Evolutionary conservation across 306 rosid species (phyloP), one percentile per base, ranked within the genome.

Genomic region (Prunus padus): DNA sequence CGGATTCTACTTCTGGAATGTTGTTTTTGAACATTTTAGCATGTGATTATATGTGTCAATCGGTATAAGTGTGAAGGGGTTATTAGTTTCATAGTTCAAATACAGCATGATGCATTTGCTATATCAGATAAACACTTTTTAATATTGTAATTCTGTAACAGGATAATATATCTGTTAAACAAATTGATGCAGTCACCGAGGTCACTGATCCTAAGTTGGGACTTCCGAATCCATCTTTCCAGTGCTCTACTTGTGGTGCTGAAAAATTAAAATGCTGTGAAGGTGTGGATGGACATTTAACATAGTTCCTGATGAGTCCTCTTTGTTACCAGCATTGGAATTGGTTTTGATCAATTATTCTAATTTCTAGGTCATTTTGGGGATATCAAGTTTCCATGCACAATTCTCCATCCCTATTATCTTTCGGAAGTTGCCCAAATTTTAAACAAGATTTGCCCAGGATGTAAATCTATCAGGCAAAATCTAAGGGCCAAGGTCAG

Each of bases 351-450:
- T 71, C 50, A 72, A 50, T 63, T 26, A n/a, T 74, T 50, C 65
- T 23, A 44, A 77, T 76, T 83, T 85, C 77, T 84, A 96, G 99
- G 99, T 81, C 99, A 96, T 83, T 92, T 83, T 80, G 99, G 99
- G 67, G 84, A 73, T 19, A 90, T 96, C 76, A 79, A 84, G 66
- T 92, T 96, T 83, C 91, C 92, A 16, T 84, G 78, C 79, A 46
- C 86, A 11, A 74, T 92, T 56, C 84, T 91, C 69, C 93, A 96
- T 79, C 99, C 96, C 4, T 92, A 92, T 77, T 92, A 81, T 84
- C 80, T 90, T 60, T 79, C 96, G 37, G 97, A 96, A 87, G 89
- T 88, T 74, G 87, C 83, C n/a, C 85, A 84, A 60, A 88, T 96
- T 75, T 80, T 96, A 82, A 92, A 96, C 85, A 86, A 82, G 75